phyloP scores from a whole-genome alignment of 2,329 filamentous ascomycete species.

The Drechslerella dactyloides region DNA sequence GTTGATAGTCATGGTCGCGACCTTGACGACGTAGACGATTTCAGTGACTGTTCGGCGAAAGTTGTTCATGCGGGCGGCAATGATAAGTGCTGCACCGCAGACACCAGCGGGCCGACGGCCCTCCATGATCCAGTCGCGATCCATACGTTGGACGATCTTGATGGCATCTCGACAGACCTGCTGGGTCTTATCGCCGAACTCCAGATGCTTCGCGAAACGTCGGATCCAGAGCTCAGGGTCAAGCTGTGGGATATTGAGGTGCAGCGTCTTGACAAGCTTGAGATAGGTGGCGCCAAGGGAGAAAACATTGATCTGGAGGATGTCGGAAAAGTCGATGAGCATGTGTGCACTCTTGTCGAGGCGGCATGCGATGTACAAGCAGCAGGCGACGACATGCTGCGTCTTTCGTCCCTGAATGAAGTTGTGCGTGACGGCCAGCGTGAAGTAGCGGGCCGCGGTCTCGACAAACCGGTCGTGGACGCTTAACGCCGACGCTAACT shows the following conservation, averaged over 20 bases:
- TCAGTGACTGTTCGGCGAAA: constrained; percentile 90
- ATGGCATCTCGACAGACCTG: constrained; percentile 88
- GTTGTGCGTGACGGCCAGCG: constrained; percentile 74
- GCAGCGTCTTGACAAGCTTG: constrained; percentile 71
- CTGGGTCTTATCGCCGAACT: constrained; percentile 81
- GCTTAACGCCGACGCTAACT: constrained; percentile 65
- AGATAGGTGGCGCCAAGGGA: constrained; percentile 78
- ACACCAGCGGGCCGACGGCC: constrained; percentile 91
- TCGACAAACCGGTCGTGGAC: constrained; percentile 70
- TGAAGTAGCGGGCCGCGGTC: constrained; percentile 74
- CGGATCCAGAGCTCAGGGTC: constrained; percentile 88
- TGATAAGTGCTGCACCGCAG: constrained; percentile 89
- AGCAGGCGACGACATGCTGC: constrained; percentile 84
- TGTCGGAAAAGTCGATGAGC: constrained; percentile 93
- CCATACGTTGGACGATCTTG: constrained; percentile 88
- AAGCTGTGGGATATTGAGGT: constrained; percentile 73
- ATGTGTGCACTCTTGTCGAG: constrained; percentile 81
- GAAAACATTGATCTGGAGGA: constrained; percentile 86
- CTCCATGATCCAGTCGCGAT: constrained; percentile 94
- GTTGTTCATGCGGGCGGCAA: constrained; percentile 97
- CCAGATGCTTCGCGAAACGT: constrained; percentile 87
- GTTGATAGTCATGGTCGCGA: constrained; percentile 90
- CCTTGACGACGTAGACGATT: constrained; percentile 97
- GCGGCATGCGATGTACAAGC: constrained; percentile 86
- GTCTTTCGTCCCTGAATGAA: constrained; percentile 86